These are phyloP conservation scores for Melastoma candidum DNA, from an alignment of 441 rosid species.

Conservation along the genomic window DNA sequence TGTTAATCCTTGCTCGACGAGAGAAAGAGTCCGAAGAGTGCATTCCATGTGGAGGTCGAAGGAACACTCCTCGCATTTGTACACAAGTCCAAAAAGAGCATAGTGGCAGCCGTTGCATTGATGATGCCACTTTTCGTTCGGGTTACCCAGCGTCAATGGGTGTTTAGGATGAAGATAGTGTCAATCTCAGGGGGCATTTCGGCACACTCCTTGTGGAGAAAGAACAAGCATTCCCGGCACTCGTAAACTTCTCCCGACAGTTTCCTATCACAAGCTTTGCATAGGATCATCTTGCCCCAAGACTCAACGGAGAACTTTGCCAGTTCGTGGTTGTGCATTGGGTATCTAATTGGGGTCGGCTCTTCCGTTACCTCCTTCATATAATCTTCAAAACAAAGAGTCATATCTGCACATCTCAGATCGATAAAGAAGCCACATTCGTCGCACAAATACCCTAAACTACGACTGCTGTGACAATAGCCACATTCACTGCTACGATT, in stretches of 20 bases:
- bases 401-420: too few species aligned
- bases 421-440: too few species aligned
- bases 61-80: constrained; percentile 6
- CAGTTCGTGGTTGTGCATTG: too few species aligned
- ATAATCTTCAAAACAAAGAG: too few species aligned
- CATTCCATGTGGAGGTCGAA: constrained; percentile 14
- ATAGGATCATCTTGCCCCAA: too few species aligned
- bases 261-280: too few species aligned
- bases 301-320: too few species aligned
- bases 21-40: constrained; percentile 11
- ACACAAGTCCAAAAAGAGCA: neutral
- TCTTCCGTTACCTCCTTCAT: too few species aligned
- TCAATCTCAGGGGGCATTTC: constrained; percentile 8
- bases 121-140: neutral
- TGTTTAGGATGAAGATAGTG: constrained; percentile 14
- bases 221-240: constrained; percentile 11
- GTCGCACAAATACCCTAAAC: too few species aligned
- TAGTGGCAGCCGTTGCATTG: neutral
- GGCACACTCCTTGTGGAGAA: constrained; percentile 13
- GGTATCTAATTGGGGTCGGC: too few species aligned
- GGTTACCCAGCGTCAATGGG: constrained; percentile 6
- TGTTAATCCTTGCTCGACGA: neutral
- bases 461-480: too few species aligned
- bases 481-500: too few species aligned
- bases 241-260: neutral